Evolutionary conservation across 805 yeast species (phyloP).

Genomic region (Candida vaughaniae): DNA sequence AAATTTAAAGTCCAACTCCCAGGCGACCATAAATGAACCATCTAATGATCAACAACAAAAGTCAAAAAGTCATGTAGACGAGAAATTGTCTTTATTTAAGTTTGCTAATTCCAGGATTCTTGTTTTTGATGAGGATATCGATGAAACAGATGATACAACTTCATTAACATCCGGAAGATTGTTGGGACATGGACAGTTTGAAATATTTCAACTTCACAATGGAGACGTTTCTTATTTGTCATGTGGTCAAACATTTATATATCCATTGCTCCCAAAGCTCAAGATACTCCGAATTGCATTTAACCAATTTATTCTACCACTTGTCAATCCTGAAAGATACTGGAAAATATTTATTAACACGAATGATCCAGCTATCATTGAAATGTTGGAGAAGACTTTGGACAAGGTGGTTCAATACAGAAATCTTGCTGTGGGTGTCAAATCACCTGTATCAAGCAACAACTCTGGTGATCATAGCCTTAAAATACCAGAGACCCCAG

Average conservation of each 20-base stretch:
- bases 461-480: constrained; percentile 2
- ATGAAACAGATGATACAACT: constrained; percentile 8
- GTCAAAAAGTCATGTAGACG: constrained; percentile 24
- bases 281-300: constrained; percentile 51
- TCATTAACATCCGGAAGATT: constrained; percentile 39
- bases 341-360: constrained; percentile 56
- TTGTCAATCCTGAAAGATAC: constrained; percentile 72
- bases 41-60: constrained; percentile 3
- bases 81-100: constrained; percentile 35
- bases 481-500: constrained; percentile 3
- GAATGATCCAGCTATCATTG: constrained; percentile 24
- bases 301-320: constrained; percentile 57
- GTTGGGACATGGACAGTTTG: constrained; percentile 60
- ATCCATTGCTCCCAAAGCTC: constrained; percentile 69
- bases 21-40: background rate
- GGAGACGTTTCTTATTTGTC: constrained; percentile 59
- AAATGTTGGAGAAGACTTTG: constrained; percentile 36
- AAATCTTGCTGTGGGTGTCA: constrained; percentile 20
- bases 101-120: constrained; percentile 31
- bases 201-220: constrained; percentile 57
- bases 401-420: constrained; percentile 41
- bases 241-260: constrained; percentile 66
- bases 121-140: constrained; percentile 35
- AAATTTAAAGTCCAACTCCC: constrained; percentile 19
- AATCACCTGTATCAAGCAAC: constrained; percentile 8